Conservation (phyloP, 1,284 basidiomycete genomes). For the Singerocomus rubriflavus region DNA sequence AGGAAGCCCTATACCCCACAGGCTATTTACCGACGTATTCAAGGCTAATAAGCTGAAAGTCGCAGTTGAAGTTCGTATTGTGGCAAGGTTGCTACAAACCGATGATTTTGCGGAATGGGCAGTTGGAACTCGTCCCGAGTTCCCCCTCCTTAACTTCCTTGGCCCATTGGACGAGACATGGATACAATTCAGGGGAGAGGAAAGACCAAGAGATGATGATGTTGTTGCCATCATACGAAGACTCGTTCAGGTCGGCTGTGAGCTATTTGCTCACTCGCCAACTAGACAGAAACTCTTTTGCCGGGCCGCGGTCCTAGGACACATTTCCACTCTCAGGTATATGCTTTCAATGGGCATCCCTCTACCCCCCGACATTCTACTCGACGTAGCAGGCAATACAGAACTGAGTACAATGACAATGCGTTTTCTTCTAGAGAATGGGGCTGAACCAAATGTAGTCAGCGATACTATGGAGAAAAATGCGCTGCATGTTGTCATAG, state of each 20-base stretch:
- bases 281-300: not conserved
- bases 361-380: not conserved
- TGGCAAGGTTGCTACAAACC: not conserved
- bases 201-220: not conserved
- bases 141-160: not conserved
- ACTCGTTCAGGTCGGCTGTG: not conserved
- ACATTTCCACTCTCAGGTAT: not conserved
- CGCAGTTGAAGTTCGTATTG: not conserved
- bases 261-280: not conserved
- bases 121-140: not conserved
- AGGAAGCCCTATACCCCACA: not conserved
- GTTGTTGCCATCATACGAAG: not conserved
- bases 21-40: not conserved
- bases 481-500: not conserved
- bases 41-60: not conserved
- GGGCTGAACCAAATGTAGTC: not conserved
- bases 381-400: not conserved
- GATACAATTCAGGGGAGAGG: not conserved
- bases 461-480: not conserved
- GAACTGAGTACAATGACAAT: not conserved
- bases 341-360: not conserved
- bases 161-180: not conserved
- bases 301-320: not conserved
- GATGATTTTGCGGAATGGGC: not conserved
- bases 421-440: not conserved